A percentile compares a stretch with the other conserved stretches of the same genome.
Evolutionary conservation across 257 asterid species (phyloP).

Genomic region (Solanum piurae): DNA sequence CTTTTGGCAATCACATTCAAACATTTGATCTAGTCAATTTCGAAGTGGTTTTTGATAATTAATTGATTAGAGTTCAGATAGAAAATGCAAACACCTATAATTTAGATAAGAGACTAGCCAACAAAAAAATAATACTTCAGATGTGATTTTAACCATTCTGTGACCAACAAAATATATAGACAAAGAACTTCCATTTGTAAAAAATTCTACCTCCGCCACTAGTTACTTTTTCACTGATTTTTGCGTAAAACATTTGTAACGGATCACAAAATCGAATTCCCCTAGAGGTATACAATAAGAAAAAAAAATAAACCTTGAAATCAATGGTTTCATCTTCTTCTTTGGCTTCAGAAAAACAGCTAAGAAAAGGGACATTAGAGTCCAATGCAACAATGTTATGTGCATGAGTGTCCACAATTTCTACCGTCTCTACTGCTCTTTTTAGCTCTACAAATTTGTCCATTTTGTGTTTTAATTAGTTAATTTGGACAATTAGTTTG

Average conservation of each 20-base stretch:
- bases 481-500: not conserved
- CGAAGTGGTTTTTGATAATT: not conserved
- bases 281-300: not conserved
- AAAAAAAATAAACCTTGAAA: not conserved
- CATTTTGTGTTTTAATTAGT: not conserved
- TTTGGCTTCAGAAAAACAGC: not conserved
- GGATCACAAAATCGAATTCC: not conserved
- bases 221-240: not conserved
- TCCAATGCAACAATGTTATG: not conserved
- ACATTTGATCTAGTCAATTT: not conserved
- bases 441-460: not conserved
- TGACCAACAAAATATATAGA: not conserved
- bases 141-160: not conserved
- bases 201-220: not conserved
- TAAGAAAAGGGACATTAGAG: not conserved
- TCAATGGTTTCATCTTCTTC: not conserved
- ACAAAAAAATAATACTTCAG: not conserved
- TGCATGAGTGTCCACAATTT: not conserved
- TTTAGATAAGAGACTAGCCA: not conserved
- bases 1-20: not conserved
- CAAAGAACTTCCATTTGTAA: not conserved
- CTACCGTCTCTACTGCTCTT: not conserved
- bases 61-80: not conserved
- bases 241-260: not conserved
- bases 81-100: not conserved